A percentile compares a stretch with the other conserved stretches of the same genome.
These are phyloP conservation scores for Coprinopsis strossmayeri DNA, from an alignment of 768 basidiomycete genomes.

Conservation along the genomic window DNA sequence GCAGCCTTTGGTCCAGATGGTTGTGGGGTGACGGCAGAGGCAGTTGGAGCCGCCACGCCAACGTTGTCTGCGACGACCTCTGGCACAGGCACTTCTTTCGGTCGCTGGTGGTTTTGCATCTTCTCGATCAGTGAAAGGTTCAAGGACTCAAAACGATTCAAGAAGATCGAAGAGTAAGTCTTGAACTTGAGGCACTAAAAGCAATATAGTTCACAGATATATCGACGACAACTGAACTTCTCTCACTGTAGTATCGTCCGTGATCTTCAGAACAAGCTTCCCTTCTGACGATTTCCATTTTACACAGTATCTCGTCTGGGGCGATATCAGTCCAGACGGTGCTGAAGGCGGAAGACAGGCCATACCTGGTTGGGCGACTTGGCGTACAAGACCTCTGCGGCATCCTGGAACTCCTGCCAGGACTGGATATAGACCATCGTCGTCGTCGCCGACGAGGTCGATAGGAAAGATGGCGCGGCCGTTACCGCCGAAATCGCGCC, in stretches of 20 bases:
- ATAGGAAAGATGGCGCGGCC: slow-evolving; percentile 10
- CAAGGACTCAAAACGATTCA: slow-evolving; percentile 93
- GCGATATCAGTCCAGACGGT: not conserved
- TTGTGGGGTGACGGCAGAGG: too few species aligned
- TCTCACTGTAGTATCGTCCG: slow-evolving; percentile 82
- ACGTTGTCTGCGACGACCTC: too few species aligned
- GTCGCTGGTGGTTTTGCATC: slow-evolving; percentile 63
- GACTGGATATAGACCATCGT: slow-evolving; percentile 84
- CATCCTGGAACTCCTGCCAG: slow-evolving; percentile 89
- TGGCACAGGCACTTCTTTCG: slow-evolving; percentile 19
- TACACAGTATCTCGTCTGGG: slow-evolving; percentile 81
- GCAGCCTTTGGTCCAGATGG: too few species aligned
- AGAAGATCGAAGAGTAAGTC: slow-evolving; percentile 88
- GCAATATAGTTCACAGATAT: not conserved
- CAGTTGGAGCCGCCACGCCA: too few species aligned
- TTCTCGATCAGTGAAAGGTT: slow-evolving; percentile 82
- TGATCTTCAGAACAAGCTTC: slow-evolving; percentile 89
- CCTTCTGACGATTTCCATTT: slow-evolving; percentile 88
- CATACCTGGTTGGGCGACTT: slow-evolving; percentile 73
- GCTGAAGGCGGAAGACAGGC: slow-evolving; percentile 11
- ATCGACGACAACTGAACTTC: not conserved
- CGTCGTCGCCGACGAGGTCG: slow-evolving; percentile 10
- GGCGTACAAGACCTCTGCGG: slow-evolving; percentile 78
- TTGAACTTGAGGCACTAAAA: slow-evolving; percentile 92
- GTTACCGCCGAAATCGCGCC: not conserved